Evolutionary conservation across 371 early-diverging fungal species (phyloP), one percentile per base, ranked within the genome.

Genomic region (Saksenaea oblongispora): DNA sequence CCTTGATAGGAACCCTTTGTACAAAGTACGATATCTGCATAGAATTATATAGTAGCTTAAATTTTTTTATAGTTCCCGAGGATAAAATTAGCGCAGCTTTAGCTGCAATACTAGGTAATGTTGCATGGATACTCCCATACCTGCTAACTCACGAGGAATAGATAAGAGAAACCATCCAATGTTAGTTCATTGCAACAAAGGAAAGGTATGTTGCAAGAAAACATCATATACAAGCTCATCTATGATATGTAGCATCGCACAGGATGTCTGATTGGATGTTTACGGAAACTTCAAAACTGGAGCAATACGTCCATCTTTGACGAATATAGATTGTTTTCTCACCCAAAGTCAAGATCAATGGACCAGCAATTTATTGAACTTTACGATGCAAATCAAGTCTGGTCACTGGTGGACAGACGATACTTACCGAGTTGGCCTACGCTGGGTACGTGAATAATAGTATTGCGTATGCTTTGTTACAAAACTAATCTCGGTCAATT

Each of bases 351-450:
- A 1, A 79, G 98, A 24, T 89, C 93, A 0, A 94, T 96, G 94
- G 98, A 98, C 69, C 97, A 97, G 71, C 98, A 97, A 72, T 98
- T 97, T 71, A 97, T 98, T 42, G 98, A 98, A 67, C 84, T 98
- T 34, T 98, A 96, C 79, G 96, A 97, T 64, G 74, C 88, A 8
- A 73, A 88, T 22, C 87, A 91, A 44, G 97, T 95, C 5, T 85
- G 91, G 86, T 81, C 84, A 24, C 75, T 86, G 8, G 84, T 91
- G 11, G 91, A 95, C 67, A 71, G 69, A 27, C 54, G 70, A 1
- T 76, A 84, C 63, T 41, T 93, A 56, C 95, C 97, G 1, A 82
- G 86, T 41, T 96, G 96, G 96, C 89, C 91, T 15, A 86, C 76
- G 7, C 62, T 82, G 34, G 83, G 80, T 67, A 75, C 67, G 58